These are phyloP conservation scores for Trametes elegans DNA, from an alignment of 768 basidiomycete species.

Conservation along the genomic window DNA sequence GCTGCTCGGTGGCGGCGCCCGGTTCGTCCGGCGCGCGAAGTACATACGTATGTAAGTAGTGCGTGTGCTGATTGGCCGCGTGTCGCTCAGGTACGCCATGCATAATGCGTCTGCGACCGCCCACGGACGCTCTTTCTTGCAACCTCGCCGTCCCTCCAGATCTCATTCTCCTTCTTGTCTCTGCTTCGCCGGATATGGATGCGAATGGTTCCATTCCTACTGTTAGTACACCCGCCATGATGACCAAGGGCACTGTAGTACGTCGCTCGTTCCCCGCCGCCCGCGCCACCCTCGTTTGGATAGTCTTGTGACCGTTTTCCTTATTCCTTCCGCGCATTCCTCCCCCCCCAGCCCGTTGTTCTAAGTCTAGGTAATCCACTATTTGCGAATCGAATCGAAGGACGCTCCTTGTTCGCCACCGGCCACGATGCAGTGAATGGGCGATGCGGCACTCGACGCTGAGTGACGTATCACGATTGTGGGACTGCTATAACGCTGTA, in stretches of 20 bases:
- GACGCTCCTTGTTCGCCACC: slow-evolving; percentile 6
- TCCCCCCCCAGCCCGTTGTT: slow-evolving; percentile 1
- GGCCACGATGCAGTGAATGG: not conserved
- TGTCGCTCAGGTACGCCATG: slow-evolving; percentile 24
- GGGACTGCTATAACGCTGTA: no score
- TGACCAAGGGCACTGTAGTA: slow-evolving; percentile 17
- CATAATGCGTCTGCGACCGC: slow-evolving; percentile 17
- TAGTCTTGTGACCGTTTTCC: slow-evolving; percentile 14
- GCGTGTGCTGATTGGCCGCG: slow-evolving; percentile 6
- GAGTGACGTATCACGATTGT: no score
- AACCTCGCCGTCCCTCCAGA: not conserved
- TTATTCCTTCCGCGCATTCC: slow-evolving; percentile 7
- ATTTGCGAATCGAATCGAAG: slow-evolving; percentile 11
- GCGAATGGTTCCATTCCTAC: slow-evolving; percentile 14
- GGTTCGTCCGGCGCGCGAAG: no score
- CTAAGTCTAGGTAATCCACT: slow-evolving; percentile 13
- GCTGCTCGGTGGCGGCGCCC: no score
- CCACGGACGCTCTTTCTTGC: not conserved
- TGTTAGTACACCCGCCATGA: no score
- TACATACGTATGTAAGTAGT: no score
- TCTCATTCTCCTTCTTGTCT: not conserved
- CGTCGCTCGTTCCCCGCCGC: slow-evolving; percentile 17
- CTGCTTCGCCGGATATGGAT: slow-evolving; percentile 10
- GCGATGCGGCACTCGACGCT: not conserved
- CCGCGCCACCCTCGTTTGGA: slow-evolving; percentile 21